Evolutionary conservation across 2,329 filamentous ascomycete species (phyloP).

Genomic region (Botrytis fabae): DNA sequence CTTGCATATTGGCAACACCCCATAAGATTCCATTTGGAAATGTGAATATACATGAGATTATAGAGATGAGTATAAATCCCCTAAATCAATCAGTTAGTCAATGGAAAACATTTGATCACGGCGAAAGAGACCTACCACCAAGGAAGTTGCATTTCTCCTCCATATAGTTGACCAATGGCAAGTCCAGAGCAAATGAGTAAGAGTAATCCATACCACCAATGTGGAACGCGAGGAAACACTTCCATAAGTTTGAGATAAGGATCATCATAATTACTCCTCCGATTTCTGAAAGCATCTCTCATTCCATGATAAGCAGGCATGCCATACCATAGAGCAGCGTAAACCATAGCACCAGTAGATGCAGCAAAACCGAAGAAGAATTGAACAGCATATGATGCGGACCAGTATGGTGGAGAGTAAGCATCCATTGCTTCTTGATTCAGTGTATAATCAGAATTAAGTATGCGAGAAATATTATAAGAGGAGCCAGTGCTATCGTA

Average conservation of each 20-base stretch:
- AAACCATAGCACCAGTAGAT: conserved; percentile 48
- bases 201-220: conserved; percentile 59
- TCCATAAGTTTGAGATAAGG: conserved; percentile 48
- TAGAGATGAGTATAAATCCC: conserved; percentile 35
- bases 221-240: conserved; percentile 53
- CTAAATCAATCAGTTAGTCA: not conserved
- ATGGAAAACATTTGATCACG: not conserved
- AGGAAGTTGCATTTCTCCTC: conserved; percentile 54
- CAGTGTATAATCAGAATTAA: conserved; percentile 47
- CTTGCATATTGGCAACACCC: conserved; percentile 51
- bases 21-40: conserved; percentile 38
- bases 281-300: conserved; percentile 8
- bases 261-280: conserved; percentile 37
- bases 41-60: conserved; percentile 39
- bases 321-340: conserved; percentile 46
- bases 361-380: conserved; percentile 47
- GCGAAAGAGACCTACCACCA: conserved; percentile 29
- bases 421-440: conserved; percentile 32
- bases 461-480: conserved; percentile 65
- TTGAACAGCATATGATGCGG: conserved; percentile 44
- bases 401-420: conserved; percentile 38
- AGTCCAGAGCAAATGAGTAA: conserved; percentile 48
- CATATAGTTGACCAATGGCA: conserved; percentile 45
- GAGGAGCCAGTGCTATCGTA: conserved; percentile 62
- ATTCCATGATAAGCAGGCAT: conserved; percentile 44